Evolutionary conservation across 345 rosid genomes (phyloP).

Genomic region (Syzygium oleosum): DNA sequence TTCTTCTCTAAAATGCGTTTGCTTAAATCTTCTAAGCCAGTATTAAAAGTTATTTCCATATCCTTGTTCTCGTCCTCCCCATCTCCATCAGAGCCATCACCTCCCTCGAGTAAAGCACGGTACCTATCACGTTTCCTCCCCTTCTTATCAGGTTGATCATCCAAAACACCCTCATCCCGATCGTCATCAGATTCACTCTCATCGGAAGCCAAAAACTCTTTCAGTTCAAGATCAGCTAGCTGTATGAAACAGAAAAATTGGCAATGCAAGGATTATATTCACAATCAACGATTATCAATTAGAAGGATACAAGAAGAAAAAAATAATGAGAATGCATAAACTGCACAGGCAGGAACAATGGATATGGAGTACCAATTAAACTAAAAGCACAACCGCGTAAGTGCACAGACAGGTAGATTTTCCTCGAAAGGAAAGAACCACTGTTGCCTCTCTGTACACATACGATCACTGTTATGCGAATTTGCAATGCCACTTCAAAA

Average conservation of each 20-base stretch:
- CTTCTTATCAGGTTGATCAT: slow-evolving; percentile 31
- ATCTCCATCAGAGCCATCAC: slow-evolving; percentile 55
- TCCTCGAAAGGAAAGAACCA: not conserved
- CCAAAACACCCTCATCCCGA: slow-evolving; percentile 14
- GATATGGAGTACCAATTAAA: not conserved
- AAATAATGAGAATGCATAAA: not conserved
- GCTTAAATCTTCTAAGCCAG: slow-evolving; percentile 86
- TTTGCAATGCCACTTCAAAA: not conserved
- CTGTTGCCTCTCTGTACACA: not conserved
- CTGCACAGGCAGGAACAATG: not conserved
- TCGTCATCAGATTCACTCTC: slow-evolving; percentile 60
- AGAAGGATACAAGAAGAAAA: not conserved
- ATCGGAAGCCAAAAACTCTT: slow-evolving; percentile 84
- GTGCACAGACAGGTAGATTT: not conserved
- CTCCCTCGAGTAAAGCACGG: slow-evolving; percentile 54
- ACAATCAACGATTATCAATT: not conserved
- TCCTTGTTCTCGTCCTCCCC: slow-evolving; percentile 52
- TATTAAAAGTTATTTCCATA: slow-evolving; percentile 90
- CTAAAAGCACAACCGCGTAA: not conserved
- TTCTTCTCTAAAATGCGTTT: slow-evolving; percentile 67
- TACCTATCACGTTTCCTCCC: slow-evolving; percentile 45
- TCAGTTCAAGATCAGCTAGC: slow-evolving; percentile 76
- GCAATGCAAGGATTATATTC: not conserved
- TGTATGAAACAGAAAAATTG: slow-evolving; percentile 1
- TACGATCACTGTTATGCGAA: not conserved